Percentiles rank a stretch among this genome's conserved stretches.
Evolutionary conservation across 2,329 filamentous ascomycete genomes (phyloP).

Genomic region (Pseudocercospora fijiensis): DNA sequence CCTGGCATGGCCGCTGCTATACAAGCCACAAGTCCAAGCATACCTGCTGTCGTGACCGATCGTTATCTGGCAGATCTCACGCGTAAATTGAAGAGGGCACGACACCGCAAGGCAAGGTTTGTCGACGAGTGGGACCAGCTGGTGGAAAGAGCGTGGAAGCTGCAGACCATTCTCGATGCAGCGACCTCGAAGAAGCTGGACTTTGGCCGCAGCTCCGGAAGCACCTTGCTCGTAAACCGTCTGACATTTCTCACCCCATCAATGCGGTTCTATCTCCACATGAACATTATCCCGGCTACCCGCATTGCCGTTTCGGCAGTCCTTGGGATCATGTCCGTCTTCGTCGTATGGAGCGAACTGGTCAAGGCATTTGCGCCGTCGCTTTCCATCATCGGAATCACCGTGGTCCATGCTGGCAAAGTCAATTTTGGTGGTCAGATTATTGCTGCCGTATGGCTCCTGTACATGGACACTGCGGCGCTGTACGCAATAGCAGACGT

Average conservation of each 20-base stretch:
- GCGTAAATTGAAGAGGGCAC: constrained; percentile 73
- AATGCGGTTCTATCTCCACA: constrained; percentile 75
- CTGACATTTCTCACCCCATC: constrained; percentile 71
- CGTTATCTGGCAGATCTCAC: constrained; percentile 90
- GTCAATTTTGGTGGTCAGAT: constrained; percentile 85
- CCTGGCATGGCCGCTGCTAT: constrained; percentile 42
- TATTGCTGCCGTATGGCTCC: constrained; percentile 81
- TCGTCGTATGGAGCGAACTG: constrained; percentile 90
- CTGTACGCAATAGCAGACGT: constrained; percentile 86
- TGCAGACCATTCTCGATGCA: constrained; percentile 81
- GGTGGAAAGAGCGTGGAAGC: constrained; percentile 69
- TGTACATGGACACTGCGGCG: constrained; percentile 93
- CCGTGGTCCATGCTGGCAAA: constrained; percentile 71
- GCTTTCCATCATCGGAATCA: constrained; percentile 68
- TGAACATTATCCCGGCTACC: constrained; percentile 67
- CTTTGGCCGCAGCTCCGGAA: constrained; percentile 55
- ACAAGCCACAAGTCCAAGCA: constrained; percentile 29
- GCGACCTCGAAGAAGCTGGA: constrained; percentile 76
- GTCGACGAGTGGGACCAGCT: constrained; percentile 81
- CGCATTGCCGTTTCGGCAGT: constrained; percentile 65
- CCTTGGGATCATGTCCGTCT: constrained; percentile 71
- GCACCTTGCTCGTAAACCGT: constrained; percentile 49
- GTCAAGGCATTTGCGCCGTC: constrained; percentile 77
- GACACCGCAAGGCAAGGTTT: constrained; percentile 80
- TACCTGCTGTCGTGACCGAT: constrained; percentile 82